Conservation (phyloP, 2,329 filamentous ascomycete genomes). For the Cercospora sojina region DNA sequence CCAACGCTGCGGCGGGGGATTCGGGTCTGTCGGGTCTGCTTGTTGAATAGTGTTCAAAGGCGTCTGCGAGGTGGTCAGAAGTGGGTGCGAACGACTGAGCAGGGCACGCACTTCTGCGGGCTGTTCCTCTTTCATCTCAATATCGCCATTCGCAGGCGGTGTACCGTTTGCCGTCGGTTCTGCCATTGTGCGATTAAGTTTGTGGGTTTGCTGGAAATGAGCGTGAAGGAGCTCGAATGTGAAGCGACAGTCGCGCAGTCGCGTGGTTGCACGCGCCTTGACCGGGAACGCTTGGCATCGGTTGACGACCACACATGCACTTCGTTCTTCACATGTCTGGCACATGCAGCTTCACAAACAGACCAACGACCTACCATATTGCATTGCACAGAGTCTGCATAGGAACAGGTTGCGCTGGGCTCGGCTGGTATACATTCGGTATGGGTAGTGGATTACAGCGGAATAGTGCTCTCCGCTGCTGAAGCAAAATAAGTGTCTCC, state of each 20-base stretch:
- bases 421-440: not conserved
- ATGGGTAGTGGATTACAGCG: not conserved
- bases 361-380: not conserved
- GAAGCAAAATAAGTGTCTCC: not conserved
- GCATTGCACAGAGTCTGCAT: not conserved
- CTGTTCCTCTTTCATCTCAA: slow-evolving; percentile 41
- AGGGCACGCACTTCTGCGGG: slow-evolving; percentile 27
- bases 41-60: slow-evolving; percentile 25
- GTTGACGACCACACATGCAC: not conserved
- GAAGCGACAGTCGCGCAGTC: not conserved
- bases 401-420: not conserved
- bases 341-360: not conserved
- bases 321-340: not conserved
- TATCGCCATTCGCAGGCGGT: slow-evolving; percentile 26
- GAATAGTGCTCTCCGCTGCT: not conserved
- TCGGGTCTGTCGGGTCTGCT: slow-evolving; percentile 30
- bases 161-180: slow-evolving; percentile 32
- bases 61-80: slow-evolving; percentile 15
- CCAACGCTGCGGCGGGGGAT: slow-evolving; percentile 28
- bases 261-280: not conserved
- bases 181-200: slow-evolving; percentile 30
- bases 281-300: slow-evolving; percentile 5
- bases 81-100: not conserved
- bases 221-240: not conserved
- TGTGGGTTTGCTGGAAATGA: not conserved